Evolutionary conservation across 352 stramenopile species (phyloP).

Genomic region (Globisporangium radiosum): DNA sequence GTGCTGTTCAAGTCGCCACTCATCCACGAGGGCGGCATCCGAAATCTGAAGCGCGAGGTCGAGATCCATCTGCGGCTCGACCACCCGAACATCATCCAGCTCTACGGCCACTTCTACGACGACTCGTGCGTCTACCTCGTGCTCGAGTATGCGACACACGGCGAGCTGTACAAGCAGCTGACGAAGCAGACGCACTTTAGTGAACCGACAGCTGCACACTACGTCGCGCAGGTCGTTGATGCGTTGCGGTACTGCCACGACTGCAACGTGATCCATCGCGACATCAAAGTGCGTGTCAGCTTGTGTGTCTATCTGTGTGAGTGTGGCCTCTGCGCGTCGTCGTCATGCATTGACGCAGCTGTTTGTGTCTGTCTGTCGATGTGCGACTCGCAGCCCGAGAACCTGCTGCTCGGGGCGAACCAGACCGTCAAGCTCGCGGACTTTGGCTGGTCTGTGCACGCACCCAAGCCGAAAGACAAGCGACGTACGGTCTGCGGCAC

Average conservation of each 20-base stretch:
- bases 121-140: conserved; percentile 78
- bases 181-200: conserved; percentile 46
- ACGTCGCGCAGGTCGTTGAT: conserved; percentile 73
- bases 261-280: conserved; percentile 78
- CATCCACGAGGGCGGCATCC: conserved; percentile 40
- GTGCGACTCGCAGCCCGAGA: conserved; percentile 50
- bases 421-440: conserved; percentile 82
- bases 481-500: conserved; percentile 81
- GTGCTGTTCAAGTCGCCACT: conserved; percentile 65
- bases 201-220: conserved; percentile 47
- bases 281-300: conserved; percentile 65
- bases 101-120: conserved; percentile 86
- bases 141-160: conserved; percentile 75
- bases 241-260: conserved; percentile 74
- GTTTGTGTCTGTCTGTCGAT: conserved; percentile 5
- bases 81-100: conserved; percentile 66
- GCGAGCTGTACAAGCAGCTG: conserved; percentile 79
- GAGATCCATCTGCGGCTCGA: conserved; percentile 77
- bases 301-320: not conserved
- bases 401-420: conserved; percentile 70
- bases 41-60: conserved; percentile 74
- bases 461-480: conserved; percentile 43
- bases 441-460: conserved; percentile 84
- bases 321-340: not conserved
- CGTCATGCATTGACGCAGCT: not conserved